Base-by-base conservation (phyloP, 2,329 filamentous ascomycete species). In the Venturia nashicola region DNA sequence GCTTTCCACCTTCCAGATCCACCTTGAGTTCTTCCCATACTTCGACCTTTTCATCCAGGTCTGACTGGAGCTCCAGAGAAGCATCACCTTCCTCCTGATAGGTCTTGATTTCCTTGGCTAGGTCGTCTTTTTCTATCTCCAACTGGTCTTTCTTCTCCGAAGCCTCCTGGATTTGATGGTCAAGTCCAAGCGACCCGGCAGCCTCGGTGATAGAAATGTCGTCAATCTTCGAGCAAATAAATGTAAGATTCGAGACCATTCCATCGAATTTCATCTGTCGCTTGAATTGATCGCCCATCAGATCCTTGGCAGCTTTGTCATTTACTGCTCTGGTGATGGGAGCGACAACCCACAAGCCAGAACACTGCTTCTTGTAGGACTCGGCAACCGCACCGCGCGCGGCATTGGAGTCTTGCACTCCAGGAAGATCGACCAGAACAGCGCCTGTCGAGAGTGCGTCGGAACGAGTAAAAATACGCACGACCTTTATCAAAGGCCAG, bases 161-260 rank as follows among this genome's bases (percentile, higher is more conserved):
- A 67, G 11, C 67, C 66, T 27, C 70, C 14, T 68, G 65, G 1
- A 75, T 69, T 51, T 72, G 65, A 14, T 73, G 71, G 9, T 75
- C 71, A 1, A 78, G 69, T 4, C 70, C 68, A 43, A 79, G 70
- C 36, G 71, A 73, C 4, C 76, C 72, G 4, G 72, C 69, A 5
- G 77, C 78, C 64, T 83, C 78, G 0, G 71, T 76, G 4, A 79
- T 71, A 8, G 75, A 79, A 9, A 87, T 83, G 54, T 86, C 83
- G 68, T 87, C 85, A 0, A 82, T 84, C 69, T 86, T 87, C 18
- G 78, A 81, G 68, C 84, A 86, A 16, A 87, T 82, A 65, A 87
- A 86, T 0, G 82, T 85, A 2, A 86, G 75, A 1, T 74, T 76
- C 7, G 74, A 77, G 63, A 82, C 82, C 0, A 75, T 77, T 1